A percentile compares a stretch with the other conserved stretches of the same genome.
Conservation (phyloP, 176 grass and related monocot species). For the Ananas comosus region DNA sequence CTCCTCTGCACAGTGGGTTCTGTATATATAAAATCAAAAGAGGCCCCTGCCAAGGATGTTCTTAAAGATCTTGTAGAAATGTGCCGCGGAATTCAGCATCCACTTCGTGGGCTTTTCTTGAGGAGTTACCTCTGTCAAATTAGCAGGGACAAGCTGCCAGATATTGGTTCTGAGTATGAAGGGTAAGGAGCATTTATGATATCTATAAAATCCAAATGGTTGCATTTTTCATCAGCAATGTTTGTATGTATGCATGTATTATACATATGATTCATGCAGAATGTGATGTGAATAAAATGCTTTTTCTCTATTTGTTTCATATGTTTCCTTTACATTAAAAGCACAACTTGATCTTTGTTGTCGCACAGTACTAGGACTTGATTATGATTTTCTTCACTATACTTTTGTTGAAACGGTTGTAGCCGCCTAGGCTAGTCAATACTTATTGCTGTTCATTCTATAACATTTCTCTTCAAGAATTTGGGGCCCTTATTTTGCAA, state of each 20-base stretch:
- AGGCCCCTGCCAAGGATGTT: constrained; percentile 94
- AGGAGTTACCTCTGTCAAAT: constrained; percentile 98
- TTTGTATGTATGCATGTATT: no score
- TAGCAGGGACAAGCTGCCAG: constrained; percentile 88
- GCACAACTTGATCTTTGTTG: not conserved
- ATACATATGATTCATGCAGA: no score
- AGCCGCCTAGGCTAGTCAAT: no score
- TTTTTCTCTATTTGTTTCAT: not conserved
- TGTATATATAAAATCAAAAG: constrained; percentile 94
- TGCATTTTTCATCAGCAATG: no score
- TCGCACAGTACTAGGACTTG: not conserved
- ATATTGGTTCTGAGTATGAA: constrained; percentile 92
- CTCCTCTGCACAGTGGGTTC: constrained; percentile 93
- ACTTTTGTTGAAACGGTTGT: no score
- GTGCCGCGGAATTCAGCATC: constrained; percentile 90
- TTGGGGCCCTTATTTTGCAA: no score
- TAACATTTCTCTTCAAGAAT: no score
- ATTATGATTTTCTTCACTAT: no score
- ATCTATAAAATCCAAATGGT: not conserved
- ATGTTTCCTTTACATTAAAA: not conserved
- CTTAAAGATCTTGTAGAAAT: constrained; percentile 99
- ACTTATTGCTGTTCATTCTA: no score
- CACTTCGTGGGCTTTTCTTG: constrained; percentile 91
- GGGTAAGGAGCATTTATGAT: constrained; percentile 37
- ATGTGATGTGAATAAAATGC: not conserved